Conservation (phyloP, 2,329 filamentous ascomycete genomes). For the Cercospora citrullina region DNA sequence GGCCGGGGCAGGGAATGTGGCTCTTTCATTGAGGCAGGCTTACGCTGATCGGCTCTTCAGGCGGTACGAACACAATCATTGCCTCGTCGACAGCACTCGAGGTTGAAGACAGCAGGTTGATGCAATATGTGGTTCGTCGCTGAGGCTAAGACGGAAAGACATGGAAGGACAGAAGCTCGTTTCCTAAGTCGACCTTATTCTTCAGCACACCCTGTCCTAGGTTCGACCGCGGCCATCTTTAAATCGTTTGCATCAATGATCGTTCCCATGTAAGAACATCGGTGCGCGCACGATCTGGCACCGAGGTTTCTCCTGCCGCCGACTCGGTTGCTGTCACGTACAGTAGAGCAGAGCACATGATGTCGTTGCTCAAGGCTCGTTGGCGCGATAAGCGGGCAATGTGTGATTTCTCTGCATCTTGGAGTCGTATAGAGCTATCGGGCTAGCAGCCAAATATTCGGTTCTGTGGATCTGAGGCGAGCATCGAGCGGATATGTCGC, state of each 20-base stretch:
- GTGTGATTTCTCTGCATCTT: neutral
- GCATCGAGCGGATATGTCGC: neutral
- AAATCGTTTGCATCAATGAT: neutral
- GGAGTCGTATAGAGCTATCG: neutral
- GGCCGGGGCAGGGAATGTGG: slow-evolving; percentile 1
- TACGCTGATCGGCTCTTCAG: neutral
- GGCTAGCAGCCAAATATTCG: neutral
- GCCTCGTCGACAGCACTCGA: neutral
- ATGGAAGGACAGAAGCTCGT: neutral
- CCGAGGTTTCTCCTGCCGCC: neutral
- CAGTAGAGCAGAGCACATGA: neutral
- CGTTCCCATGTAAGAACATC: neutral
- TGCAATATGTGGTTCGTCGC: neutral
- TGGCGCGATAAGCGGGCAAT: neutral
- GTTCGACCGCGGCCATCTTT: neutral
- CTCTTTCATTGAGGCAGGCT: neutral
- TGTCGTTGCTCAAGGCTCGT: neutral
- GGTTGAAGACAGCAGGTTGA: neutral
- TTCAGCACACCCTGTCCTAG: neutral
- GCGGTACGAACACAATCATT: neutral
- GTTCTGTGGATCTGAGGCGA: neutral
- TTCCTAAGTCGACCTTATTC: neutral
- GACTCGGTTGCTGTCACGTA: neutral
- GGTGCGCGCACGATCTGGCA: neutral
- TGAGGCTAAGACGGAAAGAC: neutral